Evolutionary conservation across 805 yeast genomes (phyloP).

Genomic region (Starmerella powellii): DNA sequence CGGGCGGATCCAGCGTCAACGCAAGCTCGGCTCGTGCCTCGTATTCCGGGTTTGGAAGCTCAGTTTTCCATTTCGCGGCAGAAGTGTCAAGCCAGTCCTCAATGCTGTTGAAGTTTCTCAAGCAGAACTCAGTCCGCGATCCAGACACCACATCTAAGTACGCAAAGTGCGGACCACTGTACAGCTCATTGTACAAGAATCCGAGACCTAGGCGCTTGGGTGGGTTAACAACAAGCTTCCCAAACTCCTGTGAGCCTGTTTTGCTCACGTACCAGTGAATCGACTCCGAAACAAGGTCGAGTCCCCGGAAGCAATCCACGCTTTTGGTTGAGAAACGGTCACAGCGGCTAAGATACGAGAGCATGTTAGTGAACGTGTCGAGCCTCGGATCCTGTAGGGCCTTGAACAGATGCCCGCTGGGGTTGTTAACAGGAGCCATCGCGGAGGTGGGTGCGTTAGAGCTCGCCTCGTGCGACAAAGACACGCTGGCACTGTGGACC

Average conservation of each 20-base stretch:
- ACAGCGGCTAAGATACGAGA: constrained; percentile 27
- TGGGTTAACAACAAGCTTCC: constrained; percentile 27
- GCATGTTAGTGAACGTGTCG: constrained; percentile 26
- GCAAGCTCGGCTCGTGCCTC: constrained; percentile 28
- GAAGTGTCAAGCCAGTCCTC: constrained; percentile 18
- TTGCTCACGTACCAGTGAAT: constrained; percentile 16
- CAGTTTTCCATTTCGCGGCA: constrained; percentile 4
- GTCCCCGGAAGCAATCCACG: constrained; percentile 29
- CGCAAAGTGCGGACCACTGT: constrained; percentile 14
- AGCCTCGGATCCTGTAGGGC: constrained; percentile 27
- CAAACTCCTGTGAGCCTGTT: constrained; percentile 17
- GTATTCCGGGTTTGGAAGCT: constrained; percentile 10
- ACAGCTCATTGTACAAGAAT: constrained; percentile 25
- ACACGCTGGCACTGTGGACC: constrained; percentile 23
- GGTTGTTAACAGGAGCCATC: constrained; percentile 21
- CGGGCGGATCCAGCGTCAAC: constrained; percentile 29
- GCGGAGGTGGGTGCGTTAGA: constrained; percentile 21
- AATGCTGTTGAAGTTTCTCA: constrained; percentile 6
- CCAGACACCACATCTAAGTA: constrained; percentile 21
- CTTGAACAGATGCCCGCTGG: constrained; percentile 23
- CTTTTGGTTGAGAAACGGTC: constrained; percentile 29
- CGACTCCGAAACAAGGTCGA: constrained; percentile 28
- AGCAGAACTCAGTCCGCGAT: constrained; percentile 16
- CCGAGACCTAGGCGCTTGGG: constrained; percentile 26
- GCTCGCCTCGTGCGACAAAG: constrained; percentile 23